Evolutionary conservation across 2,329 filamentous ascomycete genomes (phyloP), one percentile per base, ranked within the genome.

Genomic region (Colletotrichum karsti): DNA sequence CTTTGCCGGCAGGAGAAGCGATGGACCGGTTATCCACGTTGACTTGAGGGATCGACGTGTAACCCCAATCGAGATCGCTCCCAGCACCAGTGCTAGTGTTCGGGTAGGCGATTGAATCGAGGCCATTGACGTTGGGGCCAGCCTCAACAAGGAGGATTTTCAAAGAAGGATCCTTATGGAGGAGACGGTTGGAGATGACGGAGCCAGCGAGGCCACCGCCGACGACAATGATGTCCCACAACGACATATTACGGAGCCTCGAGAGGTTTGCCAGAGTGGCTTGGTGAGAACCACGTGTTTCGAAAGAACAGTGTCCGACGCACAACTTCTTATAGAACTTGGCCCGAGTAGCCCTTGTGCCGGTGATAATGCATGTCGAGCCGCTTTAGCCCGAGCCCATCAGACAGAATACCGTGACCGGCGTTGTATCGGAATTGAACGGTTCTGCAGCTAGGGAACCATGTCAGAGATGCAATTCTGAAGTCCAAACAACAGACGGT

Each of bases 101-200:
- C 10, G 74, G 70, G 48, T 71, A 74, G 3, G 74, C 67, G 13
- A 77, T 71, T 13, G 73, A 72, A 12, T 71, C 67, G 6, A 73
- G 69, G 15, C 71, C 68, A 18, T 72, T 74, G 5, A 73, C 73
- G 41, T 80, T 76, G 13, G 72, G 72, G 0, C 80, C 81, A 4
- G 78, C 81, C 69, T 83, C 81, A 12, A 83, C 72, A n/a, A 83
- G 69, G 7, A 81, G 63, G 2, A 83, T 78, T 2, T 74, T 77
- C 58, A 72, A 71, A 4, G 69, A n/a, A 3, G 71, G 60, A n/a
- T 77, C 67, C 0, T 61, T 50, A 12, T 72, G 57, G 7, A 72
- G 64, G 2, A 82, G 73, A 6, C 80, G 72, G 51, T 76, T 78
- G 1, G 79, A 77, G 6, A 80, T 62, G 22, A 81, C 78, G 8